These are phyloP conservation scores for Leccinum angustisporum DNA, from an alignment of 1,284 basidiomycete genomes.

Conservation along the genomic window DNA sequence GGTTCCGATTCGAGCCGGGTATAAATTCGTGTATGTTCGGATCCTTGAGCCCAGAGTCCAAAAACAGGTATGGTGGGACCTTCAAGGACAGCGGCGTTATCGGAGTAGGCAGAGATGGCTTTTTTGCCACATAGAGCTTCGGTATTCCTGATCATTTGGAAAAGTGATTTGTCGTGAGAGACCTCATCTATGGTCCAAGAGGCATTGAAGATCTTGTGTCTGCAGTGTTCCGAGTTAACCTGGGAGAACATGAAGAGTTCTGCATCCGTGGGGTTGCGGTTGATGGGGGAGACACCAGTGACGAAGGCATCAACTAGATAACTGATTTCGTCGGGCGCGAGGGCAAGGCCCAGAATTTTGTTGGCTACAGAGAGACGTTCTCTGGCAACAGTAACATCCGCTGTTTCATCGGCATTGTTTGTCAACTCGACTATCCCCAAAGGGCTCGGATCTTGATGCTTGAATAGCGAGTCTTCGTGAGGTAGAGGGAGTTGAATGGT, in stretches of 20 bases:
- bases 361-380: constrained; percentile 78
- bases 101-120: constrained; percentile 96
- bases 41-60: constrained; percentile 47
- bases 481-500: constrained; percentile 62
- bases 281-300: constrained; percentile 59
- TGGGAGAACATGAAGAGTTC: constrained; percentile 99
- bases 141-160: constrained; percentile 98
- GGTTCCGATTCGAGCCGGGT: constrained; percentile 56
- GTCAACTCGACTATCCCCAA: constrained; percentile 71
- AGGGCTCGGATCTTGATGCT: constrained; percentile 64
- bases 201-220: constrained; percentile 99
- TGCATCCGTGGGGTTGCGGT: constrained; percentile 90
- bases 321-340: constrained; percentile 88
- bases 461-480: constrained; percentile 65
- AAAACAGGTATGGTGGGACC: constrained; percentile 85
- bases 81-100: constrained; percentile 95
- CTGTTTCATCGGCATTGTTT: constrained; percentile 29
- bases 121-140: constrained; percentile 75
- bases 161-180: constrained; percentile 77
- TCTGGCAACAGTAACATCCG: constrained; percentile 40
- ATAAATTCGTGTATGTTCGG: constrained; percentile 47
- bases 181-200: constrained; percentile 87
- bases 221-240: constrained; percentile 99
- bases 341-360: constrained; percentile 84
- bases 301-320: constrained; percentile 93